phyloP scores from a whole-genome alignment of 495 filamentous ascomycete genomes.

The Penicillium canariense region DNA sequence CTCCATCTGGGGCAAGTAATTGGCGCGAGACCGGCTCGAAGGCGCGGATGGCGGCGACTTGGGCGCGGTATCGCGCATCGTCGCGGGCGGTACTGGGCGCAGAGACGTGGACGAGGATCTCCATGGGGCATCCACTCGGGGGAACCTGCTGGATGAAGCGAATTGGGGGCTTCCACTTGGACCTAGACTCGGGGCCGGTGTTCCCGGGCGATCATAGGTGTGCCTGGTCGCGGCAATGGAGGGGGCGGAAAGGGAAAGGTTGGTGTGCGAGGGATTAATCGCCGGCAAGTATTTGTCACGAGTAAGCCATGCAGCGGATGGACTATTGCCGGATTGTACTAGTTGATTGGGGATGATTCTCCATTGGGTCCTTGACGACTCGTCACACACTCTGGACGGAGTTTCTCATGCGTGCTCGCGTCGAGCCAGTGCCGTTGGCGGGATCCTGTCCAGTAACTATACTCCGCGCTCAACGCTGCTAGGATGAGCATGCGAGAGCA shows the following conservation, averaged over 20 bases:
- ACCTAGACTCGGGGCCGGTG: neutral
- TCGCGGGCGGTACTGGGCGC: conserved; percentile 60
- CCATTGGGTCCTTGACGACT: too few species aligned
- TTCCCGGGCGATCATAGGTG: neutral
- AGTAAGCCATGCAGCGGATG: neutral
- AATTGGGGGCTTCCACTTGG: neutral
- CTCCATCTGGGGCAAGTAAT: neutral
- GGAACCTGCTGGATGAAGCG: too few species aligned
- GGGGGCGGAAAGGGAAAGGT: neutral
- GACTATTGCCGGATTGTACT: neutral
- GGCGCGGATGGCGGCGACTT: conserved; percentile 58
- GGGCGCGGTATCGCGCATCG: conserved; percentile 60
- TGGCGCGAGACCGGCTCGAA: conserved; percentile 48
- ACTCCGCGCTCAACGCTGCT: too few species aligned
- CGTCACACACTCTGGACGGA: too few species aligned
- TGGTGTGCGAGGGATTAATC: neutral
- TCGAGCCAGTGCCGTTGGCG: too few species aligned
- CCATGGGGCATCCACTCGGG: conserved; percentile 30
- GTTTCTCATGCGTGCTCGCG: too few species aligned
- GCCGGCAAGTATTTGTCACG: neutral
- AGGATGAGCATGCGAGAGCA: too few species aligned
- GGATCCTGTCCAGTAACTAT: too few species aligned
- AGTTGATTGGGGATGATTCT: neutral
- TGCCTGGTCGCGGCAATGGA: neutral
- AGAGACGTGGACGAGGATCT: conserved; percentile 69